Evolutionary conservation across 495 filamentous ascomycete species (phyloP), one percentile per base, ranked within the genome.

Genomic region (Tuber melanosporum): DNA sequence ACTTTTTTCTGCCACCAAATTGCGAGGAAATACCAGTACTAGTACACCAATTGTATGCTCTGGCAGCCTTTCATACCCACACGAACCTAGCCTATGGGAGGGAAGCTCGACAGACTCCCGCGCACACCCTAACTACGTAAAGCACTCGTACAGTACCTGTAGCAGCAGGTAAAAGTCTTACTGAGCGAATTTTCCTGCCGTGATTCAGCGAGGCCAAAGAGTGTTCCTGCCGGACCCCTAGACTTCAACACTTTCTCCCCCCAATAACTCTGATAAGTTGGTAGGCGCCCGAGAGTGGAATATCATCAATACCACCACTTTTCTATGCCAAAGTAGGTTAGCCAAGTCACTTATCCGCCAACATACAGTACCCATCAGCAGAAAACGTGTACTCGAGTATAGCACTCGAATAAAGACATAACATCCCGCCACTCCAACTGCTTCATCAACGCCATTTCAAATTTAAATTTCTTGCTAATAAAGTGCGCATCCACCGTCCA

Each of bases 401-500:
- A 32, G 32, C 1, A 32, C 32, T 32, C 32, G 32, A 32, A 1
- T 71, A 70, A 72, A 71, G 84, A 91, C 89, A 90, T 80, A 74
- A 92, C 88, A 80, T 88, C 90, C 84, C 85, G 88, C 89, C 88
- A 92, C 72, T 89, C 88, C n/a, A 96, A 85, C 81, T 88, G 87
- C 84, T 87, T 87, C 39, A 95, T 80, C 22, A 97, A 86, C n/a
- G 88, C 87, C 2, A 87, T 83, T 80, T 93, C 39, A 41, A 41
- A 41, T 43, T 42, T 90, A 79, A 94, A 94, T 32, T 26, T 72
- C 46, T 76, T 70, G n/a, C 80, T 71, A 39, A 32, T 32, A 32
- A 32, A 78, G 57, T 72, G 74, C 19, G 76, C 62, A 45, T 45
- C 26, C 43, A 78, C 79, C 20, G 71, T 82, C 52, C 62, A 20